Evolutionary conservation across 2,329 filamentous ascomycete genomes (phyloP), one percentile per base, ranked within the genome.

Genomic region (Diaporthe citrichinensis): DNA sequence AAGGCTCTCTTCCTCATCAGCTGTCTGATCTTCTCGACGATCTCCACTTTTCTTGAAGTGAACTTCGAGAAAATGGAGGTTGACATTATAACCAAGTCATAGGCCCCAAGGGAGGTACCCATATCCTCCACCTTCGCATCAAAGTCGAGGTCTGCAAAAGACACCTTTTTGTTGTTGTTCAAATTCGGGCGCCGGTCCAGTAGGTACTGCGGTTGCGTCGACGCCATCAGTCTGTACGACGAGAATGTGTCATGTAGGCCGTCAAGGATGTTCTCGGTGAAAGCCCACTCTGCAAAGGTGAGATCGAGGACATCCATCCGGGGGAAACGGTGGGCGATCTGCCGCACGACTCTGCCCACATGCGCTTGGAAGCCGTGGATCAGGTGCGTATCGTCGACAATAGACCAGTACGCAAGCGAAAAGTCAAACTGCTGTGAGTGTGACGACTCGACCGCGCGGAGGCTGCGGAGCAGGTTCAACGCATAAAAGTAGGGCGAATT

Each of bases 281-380:
- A 76, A 0, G 79, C 78, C n/a, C 79, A 39, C 2, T 80, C 79
- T 0, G 81, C 77, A 9, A 83, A 82, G 0, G 82, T 82, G 1
- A 87, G 74, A 1, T 82, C 82, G 1, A 88, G 80, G 20, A 86
- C 82, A 12, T 83, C 80, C 84, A 87, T 85, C 4, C 79, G 79
- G 0, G 85, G 82, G 57, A 85, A 84, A 15, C 82, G 81, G 78
- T 87, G 85, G 0, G 79, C 76, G 10, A 87, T 83, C 77, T 87
- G 86, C 62, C 79, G 77, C 12, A 82, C 77, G 15, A 86, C 78
- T 1, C 81, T 80, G 8, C 80, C 77, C 6, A 86, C 39, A 34
- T 86, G 84, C 2, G 74, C 72, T 49, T 83, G 81, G 76, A 86
- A 84, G 1, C 72, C 74, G 6, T 78, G 69, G 2, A 84, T 74